A percentile compares a stretch with the other conserved stretches of the same genome.
Conservation (phyloP, 2,329 filamentous ascomycete genomes). For the Fusarium beomiforme region DNA sequence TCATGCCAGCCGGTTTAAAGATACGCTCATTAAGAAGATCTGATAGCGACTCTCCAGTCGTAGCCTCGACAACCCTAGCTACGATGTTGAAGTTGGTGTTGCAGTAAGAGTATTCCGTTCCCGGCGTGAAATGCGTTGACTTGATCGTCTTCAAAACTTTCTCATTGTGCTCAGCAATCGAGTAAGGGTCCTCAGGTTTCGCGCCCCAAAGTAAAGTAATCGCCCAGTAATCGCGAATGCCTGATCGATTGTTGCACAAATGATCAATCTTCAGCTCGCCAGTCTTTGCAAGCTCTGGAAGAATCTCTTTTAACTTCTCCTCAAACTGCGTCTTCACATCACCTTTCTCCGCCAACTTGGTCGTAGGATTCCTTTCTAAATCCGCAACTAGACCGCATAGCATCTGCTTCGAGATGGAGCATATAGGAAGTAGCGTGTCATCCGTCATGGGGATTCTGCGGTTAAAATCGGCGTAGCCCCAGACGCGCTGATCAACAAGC, state of each 20-base stretch:
- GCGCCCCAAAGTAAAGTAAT: conserved; percentile 28
- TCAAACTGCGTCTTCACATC: conserved; percentile 19
- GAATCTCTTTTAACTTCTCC: conserved; percentile 15
- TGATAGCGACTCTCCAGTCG: conserved; percentile 11
- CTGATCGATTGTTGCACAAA: conserved; percentile 27
- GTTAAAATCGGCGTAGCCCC: conserved; percentile 33
- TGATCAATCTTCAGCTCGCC: conserved; percentile 10
- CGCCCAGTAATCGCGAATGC: conserved; percentile 32
- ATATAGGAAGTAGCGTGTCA: conserved; percentile 25
- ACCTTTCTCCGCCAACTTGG: conserved; percentile 1
- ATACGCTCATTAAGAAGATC: conserved; percentile 17
- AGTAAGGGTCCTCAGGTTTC: conserved; percentile 22
- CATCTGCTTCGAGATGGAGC: conserved; percentile 33
- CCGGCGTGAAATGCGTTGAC: conserved; percentile 22
- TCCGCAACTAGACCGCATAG: conserved; percentile 28
- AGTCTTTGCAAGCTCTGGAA: conserved; percentile 11
- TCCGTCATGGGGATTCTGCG: conserved; percentile 22
- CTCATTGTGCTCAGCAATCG: conserved; percentile 16
- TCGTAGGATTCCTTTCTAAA: conserved; percentile 20
- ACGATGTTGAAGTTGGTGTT: conserved; percentile 33
- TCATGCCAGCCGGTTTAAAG: conserved; percentile 27
- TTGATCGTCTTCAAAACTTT: conserved; percentile 8
- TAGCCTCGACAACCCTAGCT: conserved; percentile 17
- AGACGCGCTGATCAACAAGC: conserved; percentile 16
- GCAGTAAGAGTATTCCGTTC: conserved; percentile 28